Conservation (phyloP, 2,329 filamentous ascomycete genomes). For the Phoma sp. region DNA sequence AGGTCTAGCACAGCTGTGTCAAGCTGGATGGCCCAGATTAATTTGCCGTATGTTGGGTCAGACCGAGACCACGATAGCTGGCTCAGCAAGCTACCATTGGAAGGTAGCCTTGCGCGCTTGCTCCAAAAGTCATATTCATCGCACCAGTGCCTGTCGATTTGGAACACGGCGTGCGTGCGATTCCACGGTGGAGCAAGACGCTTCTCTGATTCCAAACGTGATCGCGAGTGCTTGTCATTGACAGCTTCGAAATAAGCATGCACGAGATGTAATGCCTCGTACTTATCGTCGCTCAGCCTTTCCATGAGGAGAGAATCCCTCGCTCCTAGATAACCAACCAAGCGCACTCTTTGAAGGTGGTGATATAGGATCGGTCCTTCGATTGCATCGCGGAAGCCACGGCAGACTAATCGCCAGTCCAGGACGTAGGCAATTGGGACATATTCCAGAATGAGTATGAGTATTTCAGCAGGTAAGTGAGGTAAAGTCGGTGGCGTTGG, state of each 20-base stretch:
- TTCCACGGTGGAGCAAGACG: constrained; percentile 25
- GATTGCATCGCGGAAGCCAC: constrained; percentile 42
- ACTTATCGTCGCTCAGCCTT: constrained; percentile 19
- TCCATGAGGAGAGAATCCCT: background rate
- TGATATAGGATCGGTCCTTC: constrained; percentile 37
- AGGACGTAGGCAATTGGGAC: constrained; percentile 38
- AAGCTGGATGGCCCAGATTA: constrained; percentile 38
- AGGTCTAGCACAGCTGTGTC: constrained; percentile 38
- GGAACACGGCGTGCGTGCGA: constrained; percentile 29
- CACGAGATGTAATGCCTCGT: constrained; percentile 28
- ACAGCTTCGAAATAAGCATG: constrained; percentile 20
- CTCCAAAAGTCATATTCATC: background rate
- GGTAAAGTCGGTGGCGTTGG: constrained; percentile 7
- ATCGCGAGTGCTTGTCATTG: too few relatives aligned
- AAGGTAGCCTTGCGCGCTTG: background rate
- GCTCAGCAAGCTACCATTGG: background rate
- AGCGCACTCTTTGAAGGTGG: constrained; percentile 27
- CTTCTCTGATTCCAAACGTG: constrained; percentile 2
- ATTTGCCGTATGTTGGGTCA: constrained; percentile 24
- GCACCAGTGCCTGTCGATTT: constrained; percentile 32
- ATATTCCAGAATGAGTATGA: constrained; percentile 36
- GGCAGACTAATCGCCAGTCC: constrained; percentile 40
- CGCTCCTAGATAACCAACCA: constrained; percentile 34
- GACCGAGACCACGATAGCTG: constrained; percentile 14
- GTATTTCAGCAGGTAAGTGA: constrained; percentile 42